Percentiles rank a stretch among this genome's conserved stretches.
Evolutionary conservation across 2,329 filamentous ascomycete species (phyloP).

Genomic region (Nemania abortiva): DNA sequence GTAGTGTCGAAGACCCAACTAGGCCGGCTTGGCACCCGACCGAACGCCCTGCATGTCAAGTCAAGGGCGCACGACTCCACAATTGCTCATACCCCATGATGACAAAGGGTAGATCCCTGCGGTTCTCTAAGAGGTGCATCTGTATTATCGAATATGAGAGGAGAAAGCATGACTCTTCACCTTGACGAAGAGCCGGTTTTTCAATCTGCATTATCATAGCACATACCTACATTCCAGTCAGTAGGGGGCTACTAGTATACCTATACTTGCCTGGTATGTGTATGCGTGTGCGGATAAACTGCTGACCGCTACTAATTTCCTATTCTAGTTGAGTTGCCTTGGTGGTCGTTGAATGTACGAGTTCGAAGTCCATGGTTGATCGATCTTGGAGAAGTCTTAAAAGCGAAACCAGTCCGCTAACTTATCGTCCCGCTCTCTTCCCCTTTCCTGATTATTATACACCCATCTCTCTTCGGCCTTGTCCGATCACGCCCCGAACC

Average conservation of each 20-base stretch:
- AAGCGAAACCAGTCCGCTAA: slow-evolving; percentile 24
- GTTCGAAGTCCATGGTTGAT: slow-evolving; percentile 13
- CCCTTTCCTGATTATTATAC: slow-evolving; percentile 20
- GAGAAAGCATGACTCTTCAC: slow-evolving; percentile 35
- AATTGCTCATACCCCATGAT: slow-evolving; percentile 36
- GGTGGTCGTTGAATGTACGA: slow-evolving; percentile 8
- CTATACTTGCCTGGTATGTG: not conserved
- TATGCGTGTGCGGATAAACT: not conserved
- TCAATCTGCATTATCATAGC: too few species aligned
- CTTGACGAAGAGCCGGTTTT: not conserved
- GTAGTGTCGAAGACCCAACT: not conserved
- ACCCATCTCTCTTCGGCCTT: slow-evolving; percentile 8
- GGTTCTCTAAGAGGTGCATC: slow-evolving; percentile 3
- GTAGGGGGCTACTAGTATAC: not conserved
- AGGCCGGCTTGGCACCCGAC: slow-evolving; percentile 25
- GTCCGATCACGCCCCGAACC: slow-evolving; percentile 27
- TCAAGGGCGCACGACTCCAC: slow-evolving; percentile 57
- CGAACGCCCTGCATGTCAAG: slow-evolving; percentile 52
- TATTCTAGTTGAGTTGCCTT: slow-evolving; percentile 13
- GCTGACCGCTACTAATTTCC: slow-evolving; percentile 33
- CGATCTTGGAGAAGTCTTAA: slow-evolving; percentile 10
- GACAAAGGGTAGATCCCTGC: slow-evolving; percentile 24
- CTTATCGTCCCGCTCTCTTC: slow-evolving; percentile 13
- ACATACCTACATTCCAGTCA: too few species aligned
- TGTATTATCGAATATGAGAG: slow-evolving; percentile 11